Conservation (phyloP, 169 alveolate species). For the Amoebophrya sp. region DNA sequence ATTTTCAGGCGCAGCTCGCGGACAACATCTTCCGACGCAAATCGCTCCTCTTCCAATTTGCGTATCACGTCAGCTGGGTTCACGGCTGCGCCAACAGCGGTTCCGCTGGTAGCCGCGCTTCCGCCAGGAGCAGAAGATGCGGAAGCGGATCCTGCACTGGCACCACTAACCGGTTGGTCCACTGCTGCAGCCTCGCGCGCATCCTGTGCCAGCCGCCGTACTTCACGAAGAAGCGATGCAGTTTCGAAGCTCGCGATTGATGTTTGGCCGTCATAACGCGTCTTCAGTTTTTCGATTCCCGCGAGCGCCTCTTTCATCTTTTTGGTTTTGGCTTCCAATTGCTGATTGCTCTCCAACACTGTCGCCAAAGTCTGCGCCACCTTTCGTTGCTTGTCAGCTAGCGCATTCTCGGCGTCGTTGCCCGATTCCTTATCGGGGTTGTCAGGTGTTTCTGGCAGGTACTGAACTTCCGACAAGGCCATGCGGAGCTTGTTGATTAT, state of each 20-base stretch:
- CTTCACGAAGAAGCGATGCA: not conserved
- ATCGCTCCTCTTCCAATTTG: not conserved
- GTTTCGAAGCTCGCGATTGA: not conserved
- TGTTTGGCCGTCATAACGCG: not conserved
- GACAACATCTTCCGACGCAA: not conserved
- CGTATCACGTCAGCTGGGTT: not conserved
- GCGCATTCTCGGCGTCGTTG: not conserved
- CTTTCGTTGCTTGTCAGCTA: not conserved
- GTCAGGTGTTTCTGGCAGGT: not conserved
- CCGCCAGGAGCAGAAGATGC: not conserved
- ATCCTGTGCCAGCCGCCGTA: not conserved
- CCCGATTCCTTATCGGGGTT: not conserved
- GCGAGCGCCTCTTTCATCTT: not conserved
- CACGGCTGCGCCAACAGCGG: not conserved
- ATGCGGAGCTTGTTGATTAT: not conserved
- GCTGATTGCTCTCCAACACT: not conserved
- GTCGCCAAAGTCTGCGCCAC: not conserved
- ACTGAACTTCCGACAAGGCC: not conserved
- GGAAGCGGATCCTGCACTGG: not conserved
- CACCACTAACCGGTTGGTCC: not conserved
- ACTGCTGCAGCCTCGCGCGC: not conserved
- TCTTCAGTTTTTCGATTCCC: not conserved
- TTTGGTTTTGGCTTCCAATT: not conserved
- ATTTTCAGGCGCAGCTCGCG: not conserved
- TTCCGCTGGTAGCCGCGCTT: no score